Base-by-base conservation (phyloP, 306 rosid genomes). In the Vigna hirtella region DNA sequence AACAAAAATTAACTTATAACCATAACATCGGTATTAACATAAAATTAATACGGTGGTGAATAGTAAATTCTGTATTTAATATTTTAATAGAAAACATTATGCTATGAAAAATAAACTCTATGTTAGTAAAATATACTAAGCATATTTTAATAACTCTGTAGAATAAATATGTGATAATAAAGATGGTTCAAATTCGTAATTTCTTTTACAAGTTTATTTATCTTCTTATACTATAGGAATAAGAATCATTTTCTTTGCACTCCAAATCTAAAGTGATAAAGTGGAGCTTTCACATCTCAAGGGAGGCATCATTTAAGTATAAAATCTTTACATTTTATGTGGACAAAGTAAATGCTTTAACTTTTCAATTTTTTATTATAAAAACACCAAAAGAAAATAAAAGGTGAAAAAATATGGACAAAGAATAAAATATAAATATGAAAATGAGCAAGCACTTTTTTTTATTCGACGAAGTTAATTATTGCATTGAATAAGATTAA, bases 231-330 rank as follows among this genome's bases (percentile, higher is more conserved):
- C 30, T 61, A 26, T 59, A 26, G 42, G 66, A 61, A 30, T 61
- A 9, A 61, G 66, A 61, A 61, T 61, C 5, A 28, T 14, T 61
- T 61, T 61, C 20, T 61, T 61, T 66, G 36, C 55, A 42, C 32
- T 42, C 40, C 73, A 26, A 68, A 43, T 26, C 34, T 68, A 51
- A 48, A 26, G 58, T 24, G 9, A 48, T 68, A 47, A 68, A 47
- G 58, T 68, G 22, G 73, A 42, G 16, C 26, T 47, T 68, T 68
- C 58, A 68, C 24, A 26, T 68, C 56, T 5, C 15, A 43, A 67
- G 72, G 30, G 72, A 61, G 66, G 42, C 18, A 61, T 30, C 18
- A 30, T 61, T 57, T 57, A 55, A 20, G 30, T 22, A 57, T 24
- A 57, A 56, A 22, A 57, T 32, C 34, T 57, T 57, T 26, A 24